Base-by-base conservation (phyloP, 2,329 filamentous ascomycete genomes). In the Phialemoniopsis sp. region DNA sequence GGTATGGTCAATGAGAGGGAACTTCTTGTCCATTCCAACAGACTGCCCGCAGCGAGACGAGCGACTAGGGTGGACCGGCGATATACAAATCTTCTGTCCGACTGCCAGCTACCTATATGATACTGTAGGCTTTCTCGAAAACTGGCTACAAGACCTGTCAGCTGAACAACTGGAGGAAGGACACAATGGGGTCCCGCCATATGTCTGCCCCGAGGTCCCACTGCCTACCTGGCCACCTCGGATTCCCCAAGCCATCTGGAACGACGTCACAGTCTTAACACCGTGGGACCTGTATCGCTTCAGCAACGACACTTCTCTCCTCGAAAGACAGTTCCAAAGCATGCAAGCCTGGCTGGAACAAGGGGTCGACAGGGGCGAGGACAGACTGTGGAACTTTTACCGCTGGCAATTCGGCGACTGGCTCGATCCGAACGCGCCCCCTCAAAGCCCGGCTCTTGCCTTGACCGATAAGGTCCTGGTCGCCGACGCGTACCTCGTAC, bases 41-140 rank as follows among this genome's bases (percentile, higher is more conserved):
- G 67, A 72, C 44, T 71, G 67, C 46, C 67, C 67, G 2, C 66
- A 70, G 41, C 52, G 67, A n/a, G 68, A 72, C 38, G 67, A 72
- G 46, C 55, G 67, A 2, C 43, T 70, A 2, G 67, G 67, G 1
- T 71, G 67, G 67, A 68, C 63, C 3, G 67, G 67, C 6, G 63
- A 67, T 43, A 57, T 63, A 13, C 57, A 66, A 31, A 55, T 64
- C 8, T 72, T 72, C 42, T 53, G 54, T 5, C 60, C 63, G 1
- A 62, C 65, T 0, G 60, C 66, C 0, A 60, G 54, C 26, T 68
- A 60, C 42, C 54, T 71, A 5, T 72, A 62, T 44, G 55, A 68
- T 38, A 58, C 61, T 3, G 44, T 52, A 2, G 64, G 59, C 1
- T 62, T 70, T 41, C 55, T 68, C 17, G 46, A 53, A 1, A 50